phyloP scores from a whole-genome alignment of 75 land plant genomes.

The Sequoia sempervirens region DNA sequence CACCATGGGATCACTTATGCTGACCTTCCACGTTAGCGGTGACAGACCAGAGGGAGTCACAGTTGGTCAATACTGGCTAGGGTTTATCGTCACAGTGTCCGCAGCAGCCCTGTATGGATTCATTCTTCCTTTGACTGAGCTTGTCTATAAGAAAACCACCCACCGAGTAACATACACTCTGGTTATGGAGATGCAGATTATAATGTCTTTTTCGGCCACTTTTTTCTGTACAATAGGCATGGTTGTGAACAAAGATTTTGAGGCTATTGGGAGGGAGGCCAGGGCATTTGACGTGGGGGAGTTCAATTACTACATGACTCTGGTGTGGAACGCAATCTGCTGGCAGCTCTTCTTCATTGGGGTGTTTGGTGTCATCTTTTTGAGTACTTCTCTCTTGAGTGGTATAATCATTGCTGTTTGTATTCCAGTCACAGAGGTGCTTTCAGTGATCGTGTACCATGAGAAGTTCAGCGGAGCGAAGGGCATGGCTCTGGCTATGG shows the following conservation, averaged over 20 bases:
- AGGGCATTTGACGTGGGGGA: constrained; percentile 4
- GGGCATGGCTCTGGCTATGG: constrained; percentile 24
- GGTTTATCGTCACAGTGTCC: constrained; percentile 16
- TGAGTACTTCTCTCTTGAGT: constrained; percentile 16
- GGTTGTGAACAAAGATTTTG: constrained; percentile 11
- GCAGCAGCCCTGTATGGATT: constrained; percentile 26
- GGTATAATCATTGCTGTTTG: constrained; percentile 9
- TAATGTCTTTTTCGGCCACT: constrained; percentile 5
- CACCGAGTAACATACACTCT: not conserved
- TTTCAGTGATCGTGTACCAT: constrained; percentile 17
- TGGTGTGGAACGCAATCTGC: constrained; percentile 11
- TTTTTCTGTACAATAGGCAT: constrained; percentile 15
- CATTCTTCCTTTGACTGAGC: constrained; percentile 17
- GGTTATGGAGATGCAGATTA: constrained; percentile 17
- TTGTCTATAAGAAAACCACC: not conserved
- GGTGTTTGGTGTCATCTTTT: constrained; percentile 6
- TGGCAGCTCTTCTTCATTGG: constrained; percentile 19
- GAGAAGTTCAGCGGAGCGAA: constrained; percentile 28
- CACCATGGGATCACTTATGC: constrained; percentile 11
- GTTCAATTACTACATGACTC: constrained; percentile 3
- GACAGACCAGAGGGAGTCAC: constrained; percentile 21
- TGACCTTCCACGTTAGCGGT: constrained; percentile 11
- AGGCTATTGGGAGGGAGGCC: constrained; percentile 13
- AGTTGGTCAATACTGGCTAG: constrained; percentile 12
- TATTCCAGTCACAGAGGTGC: constrained; percentile 18